Evolutionary conservation across 176 grass and related monocot species (phyloP).

Genomic region (Melocanna baccifera): DNA sequence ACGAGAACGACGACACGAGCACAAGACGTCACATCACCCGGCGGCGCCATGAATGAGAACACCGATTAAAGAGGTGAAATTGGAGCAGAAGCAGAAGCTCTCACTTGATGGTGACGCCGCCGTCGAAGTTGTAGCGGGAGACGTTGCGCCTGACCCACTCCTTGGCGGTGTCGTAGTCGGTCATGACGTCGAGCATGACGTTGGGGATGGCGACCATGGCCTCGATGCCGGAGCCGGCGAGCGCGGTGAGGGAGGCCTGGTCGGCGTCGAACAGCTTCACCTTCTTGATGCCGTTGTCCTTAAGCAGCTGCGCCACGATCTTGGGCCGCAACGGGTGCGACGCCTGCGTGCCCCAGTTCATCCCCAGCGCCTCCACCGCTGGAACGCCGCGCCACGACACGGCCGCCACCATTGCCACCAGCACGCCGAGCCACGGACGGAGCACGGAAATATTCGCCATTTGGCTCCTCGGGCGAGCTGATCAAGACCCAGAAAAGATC

Average conservation of each 20-base stretch:
- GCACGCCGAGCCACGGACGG: constrained; percentile 4
- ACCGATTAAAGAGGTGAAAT: background rate
- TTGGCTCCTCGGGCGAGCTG: background rate
- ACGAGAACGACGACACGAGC: background rate
- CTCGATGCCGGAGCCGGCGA: constrained; percentile 68
- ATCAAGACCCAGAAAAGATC: background rate
- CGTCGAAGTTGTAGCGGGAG: constrained; percentile 65
- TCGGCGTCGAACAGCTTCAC: constrained; percentile 95
- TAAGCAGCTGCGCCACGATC: constrained; percentile 62
- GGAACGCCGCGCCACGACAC: background rate
- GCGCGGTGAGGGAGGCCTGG: constrained; percentile 50
- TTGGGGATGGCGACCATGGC: constrained; percentile 92
- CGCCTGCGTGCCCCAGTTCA: constrained; percentile 91
- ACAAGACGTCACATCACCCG: background rate
- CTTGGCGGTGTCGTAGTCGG: constrained; percentile 50
- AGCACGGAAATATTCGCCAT: constrained; percentile 20
- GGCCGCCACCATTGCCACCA: background rate
- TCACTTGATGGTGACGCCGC: constrained; percentile 77
- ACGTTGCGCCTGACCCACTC: constrained; percentile 71
- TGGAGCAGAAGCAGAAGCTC: background rate
- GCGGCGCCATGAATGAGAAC: constrained; percentile 4
- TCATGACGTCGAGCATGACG: constrained; percentile 59
- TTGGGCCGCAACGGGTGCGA: constrained; percentile 60
- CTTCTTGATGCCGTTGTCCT: constrained; percentile 74
- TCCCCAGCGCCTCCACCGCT: constrained; percentile 50